These are phyloP conservation scores for Marasmius oreades DNA, from an alignment of 1,284 basidiomycete species.

Conservation along the genomic window DNA sequence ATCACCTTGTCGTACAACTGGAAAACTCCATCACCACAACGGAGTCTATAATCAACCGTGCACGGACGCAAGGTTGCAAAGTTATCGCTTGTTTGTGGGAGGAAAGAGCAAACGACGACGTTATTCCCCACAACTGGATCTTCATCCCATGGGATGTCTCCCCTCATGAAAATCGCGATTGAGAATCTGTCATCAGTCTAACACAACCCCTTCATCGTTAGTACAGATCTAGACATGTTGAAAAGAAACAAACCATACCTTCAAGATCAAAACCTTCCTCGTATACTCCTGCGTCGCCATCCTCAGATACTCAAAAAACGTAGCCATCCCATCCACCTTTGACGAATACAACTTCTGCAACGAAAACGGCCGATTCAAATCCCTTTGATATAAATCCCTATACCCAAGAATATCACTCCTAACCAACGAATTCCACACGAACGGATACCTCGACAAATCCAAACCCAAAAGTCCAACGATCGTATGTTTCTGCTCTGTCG, in stretches of 20 bases:
- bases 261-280: constrained; percentile 54
- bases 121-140: constrained; percentile 55
- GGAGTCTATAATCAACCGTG: constrained; percentile 48
- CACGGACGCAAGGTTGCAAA: constrained; percentile 49
- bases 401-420: constrained; percentile 53
- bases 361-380: constrained; percentile 47
- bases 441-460: constrained; percentile 35
- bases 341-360: constrained; percentile 64
- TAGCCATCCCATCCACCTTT: constrained; percentile 41
- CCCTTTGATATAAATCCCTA: constrained; percentile 46
- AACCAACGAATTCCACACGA: constrained; percentile 59
- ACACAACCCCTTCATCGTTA: neutral
- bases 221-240: neutral
- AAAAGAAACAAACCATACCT: constrained; percentile 32
- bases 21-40: constrained; percentile 48
- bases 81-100: constrained; percentile 45
- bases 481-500: constrained; percentile 48
- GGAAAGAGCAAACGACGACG: constrained; percentile 60
- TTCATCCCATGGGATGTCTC: constrained; percentile 58
- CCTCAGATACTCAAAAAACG: constrained; percentile 59
- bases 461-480: constrained; percentile 39
- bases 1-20: constrained; percentile 54
- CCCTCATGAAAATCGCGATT: constrained; percentile 58
- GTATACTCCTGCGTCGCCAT: constrained; percentile 53
- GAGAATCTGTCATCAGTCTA: constrained; percentile 60